phyloP scores from a whole-genome alignment of 2,329 filamentous ascomycete species.

The Penicillium sp. region DNA sequence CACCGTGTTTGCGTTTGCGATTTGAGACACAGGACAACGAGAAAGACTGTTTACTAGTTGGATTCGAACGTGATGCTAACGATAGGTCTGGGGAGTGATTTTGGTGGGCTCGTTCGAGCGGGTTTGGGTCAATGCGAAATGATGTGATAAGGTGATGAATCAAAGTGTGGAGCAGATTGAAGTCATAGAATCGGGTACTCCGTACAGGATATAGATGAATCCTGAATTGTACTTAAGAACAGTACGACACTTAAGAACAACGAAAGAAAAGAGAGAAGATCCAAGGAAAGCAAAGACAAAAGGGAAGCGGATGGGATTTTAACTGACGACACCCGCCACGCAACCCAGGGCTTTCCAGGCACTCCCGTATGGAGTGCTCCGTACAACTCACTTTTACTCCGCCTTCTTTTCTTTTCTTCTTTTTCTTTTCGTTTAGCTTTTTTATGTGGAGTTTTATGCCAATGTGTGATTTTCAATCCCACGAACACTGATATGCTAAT shows the following conservation, averaged over 20 bases:
- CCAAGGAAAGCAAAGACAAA: background rate
- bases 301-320: background rate
- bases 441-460: no score
- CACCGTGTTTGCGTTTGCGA: background rate
- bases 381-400: background rate
- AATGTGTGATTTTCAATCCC: no score
- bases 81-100: background rate
- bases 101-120: no score
- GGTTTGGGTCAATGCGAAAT: background rate
- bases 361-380: no score
- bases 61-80: background rate
- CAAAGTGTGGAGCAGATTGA: background rate
- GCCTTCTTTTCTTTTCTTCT: background rate
- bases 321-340: background rate
- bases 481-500: no score
- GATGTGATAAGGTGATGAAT: background rate
- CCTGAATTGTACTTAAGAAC: constrained; percentile 1
- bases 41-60: background rate
- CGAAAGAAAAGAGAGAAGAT: constrained; percentile 1
- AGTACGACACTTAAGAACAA: no score
- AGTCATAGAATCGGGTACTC: no score
- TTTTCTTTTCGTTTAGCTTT: no score
- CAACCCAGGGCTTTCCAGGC: background rate
- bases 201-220: background rate
- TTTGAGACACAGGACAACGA: background rate